Evolutionary conservation across 345 rosid species (phyloP).

Genomic region (Sisymbrium altissimum): DNA sequence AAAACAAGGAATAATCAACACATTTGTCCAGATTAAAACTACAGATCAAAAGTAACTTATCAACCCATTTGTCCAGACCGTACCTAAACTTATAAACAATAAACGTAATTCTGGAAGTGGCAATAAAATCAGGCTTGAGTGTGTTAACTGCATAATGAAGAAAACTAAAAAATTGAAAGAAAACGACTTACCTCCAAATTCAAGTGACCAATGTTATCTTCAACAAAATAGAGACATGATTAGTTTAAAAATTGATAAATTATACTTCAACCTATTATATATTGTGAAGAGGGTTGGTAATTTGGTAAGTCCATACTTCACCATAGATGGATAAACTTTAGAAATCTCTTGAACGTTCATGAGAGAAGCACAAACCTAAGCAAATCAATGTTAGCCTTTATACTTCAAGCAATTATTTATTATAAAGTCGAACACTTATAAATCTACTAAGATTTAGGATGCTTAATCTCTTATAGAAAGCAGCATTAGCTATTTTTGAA

Average conservation of each 20-base stretch:
- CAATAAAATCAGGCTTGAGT: too few relatives aligned
- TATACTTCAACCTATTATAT: not conserved
- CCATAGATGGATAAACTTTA: too few relatives aligned
- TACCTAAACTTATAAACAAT: too few relatives aligned
- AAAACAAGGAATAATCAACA: too few relatives aligned
- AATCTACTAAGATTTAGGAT: not conserved
- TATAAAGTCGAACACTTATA: not conserved
- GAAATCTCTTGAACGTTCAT: too few relatives aligned
- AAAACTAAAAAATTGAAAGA: not conserved
- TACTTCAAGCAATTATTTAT: not conserved
- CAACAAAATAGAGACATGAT: not conserved
- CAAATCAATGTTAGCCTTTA: not conserved
- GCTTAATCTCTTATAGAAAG: not conserved
- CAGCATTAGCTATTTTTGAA: too few relatives aligned
- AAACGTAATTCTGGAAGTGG: too few relatives aligned
- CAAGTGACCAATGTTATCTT: not conserved
- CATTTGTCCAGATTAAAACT: too few relatives aligned
- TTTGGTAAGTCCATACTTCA: not conserved
- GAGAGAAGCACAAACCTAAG: not conserved
- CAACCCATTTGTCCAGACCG: too few relatives aligned
- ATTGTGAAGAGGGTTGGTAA: not conserved
- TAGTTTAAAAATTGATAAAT: not conserved
- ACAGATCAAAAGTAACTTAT: too few relatives aligned
- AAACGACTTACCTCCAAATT: not conserved
- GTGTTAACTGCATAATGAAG: too few relatives aligned